Conservation (phyloP, 2,329 filamentous ascomycete species). For the Meredithiella fracta region DNA sequence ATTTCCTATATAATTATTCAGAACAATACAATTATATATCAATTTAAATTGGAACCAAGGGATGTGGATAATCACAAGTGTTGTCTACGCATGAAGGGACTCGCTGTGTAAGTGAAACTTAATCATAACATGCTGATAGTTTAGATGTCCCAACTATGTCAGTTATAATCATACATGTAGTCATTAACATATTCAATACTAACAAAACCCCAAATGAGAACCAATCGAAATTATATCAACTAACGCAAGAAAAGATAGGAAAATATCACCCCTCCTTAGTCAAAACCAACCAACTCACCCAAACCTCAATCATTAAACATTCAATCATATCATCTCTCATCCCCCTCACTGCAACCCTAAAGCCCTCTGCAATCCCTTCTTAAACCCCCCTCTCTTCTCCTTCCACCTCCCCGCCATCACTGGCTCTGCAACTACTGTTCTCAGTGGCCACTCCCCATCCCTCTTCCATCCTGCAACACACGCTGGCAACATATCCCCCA, state of each 20-base stretch:
- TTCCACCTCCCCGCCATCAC: conserved; percentile 27
- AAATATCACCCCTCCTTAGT: background rate
- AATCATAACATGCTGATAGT: too few relatives aligned
- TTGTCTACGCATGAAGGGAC: too few relatives aligned
- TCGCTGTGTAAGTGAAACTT: too few relatives aligned
- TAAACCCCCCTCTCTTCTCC: conserved; percentile 24
- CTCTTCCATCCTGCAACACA: conserved; percentile 86
- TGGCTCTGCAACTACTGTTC: conserved; percentile 31
- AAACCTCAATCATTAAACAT: background rate
- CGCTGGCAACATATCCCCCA: conserved; percentile 61
- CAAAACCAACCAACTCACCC: background rate
- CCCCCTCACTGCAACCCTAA: conserved; percentile 9
- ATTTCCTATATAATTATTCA: too few relatives aligned
- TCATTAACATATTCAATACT: too few relatives aligned
- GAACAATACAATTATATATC: too few relatives aligned
- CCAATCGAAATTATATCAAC: background rate
- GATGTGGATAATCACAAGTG: too few relatives aligned
- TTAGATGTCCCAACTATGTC: too few relatives aligned
- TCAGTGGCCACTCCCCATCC: conserved; percentile 83
- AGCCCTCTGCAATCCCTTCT: conserved; percentile 30
- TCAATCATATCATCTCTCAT: background rate
- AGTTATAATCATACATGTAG: too few relatives aligned
- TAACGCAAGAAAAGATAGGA: background rate
- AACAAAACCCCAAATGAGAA: too few relatives aligned
- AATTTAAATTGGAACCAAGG: too few relatives aligned